A percentile compares a stretch with the other conserved stretches of the same genome.
Evolutionary conservation across 495 filamentous ascomycete species (phyloP).

Genomic region (Acidomyces sp.): DNA sequence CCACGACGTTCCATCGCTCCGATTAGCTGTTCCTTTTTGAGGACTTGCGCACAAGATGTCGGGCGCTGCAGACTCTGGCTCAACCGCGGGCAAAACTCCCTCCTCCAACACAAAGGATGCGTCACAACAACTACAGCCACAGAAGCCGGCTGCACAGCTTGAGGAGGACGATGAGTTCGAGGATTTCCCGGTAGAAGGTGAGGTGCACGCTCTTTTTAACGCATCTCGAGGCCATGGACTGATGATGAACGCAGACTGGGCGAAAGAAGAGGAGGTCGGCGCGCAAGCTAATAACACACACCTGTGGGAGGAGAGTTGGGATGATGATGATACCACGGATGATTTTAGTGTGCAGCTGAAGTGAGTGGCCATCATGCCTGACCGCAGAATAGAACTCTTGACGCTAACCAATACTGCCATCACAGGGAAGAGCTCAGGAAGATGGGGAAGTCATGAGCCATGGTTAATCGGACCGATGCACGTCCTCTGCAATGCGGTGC

Average conservation of each 20-base stretch:
- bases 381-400: neutral
- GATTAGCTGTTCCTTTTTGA: too few species aligned
- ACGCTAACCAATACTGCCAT: slow-evolving; percentile 13
- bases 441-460: slow-evolving; percentile 36
- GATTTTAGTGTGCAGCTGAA: slow-evolving; percentile 93
- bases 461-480: neutral
- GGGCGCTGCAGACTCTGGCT: too few species aligned
- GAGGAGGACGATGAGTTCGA: slow-evolving; percentile 99
- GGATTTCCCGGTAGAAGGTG: slow-evolving; percentile 95
- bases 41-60: too few species aligned
- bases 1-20: too few species aligned
- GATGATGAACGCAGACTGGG: slow-evolving; percentile 53
- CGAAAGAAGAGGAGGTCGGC: slow-evolving; percentile 63
- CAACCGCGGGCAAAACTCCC: too few species aligned
- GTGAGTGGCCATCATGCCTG: slow-evolving; percentile 38
- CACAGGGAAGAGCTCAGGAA: slow-evolving; percentile 89
- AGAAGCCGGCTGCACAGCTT: slow-evolving; percentile 53
- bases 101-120: slow-evolving; percentile 22
- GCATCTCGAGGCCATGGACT: slow-evolving; percentile 10
- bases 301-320: slow-evolving; percentile 99
- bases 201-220: slow-evolving; percentile 9
- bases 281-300: slow-evolving; percentile 46
- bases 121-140: slow-evolving; percentile 33
- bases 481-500: neutral
- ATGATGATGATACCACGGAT: slow-evolving; percentile 94